Evolutionary conservation across 352 stramenopile species (phyloP), one percentile per base, ranked within the genome.

Genomic region (Lagenidium sp.): DNA sequence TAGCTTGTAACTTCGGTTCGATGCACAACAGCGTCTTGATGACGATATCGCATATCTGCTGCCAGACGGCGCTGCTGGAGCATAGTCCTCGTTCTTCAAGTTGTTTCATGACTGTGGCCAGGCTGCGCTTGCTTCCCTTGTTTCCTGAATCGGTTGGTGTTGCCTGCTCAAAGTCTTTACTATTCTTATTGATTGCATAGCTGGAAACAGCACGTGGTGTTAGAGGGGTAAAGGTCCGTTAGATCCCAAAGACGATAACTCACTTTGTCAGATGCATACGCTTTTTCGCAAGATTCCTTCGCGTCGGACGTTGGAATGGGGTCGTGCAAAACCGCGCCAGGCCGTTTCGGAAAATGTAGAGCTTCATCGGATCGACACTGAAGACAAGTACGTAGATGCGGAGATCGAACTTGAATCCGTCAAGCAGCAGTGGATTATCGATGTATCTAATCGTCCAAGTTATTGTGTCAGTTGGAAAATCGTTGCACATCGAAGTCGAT

Each of bases 351-450:
- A 94, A 93, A 20, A 94, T 65, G 59, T 94, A 93, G 10, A 95
- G 64, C 19, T 72, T 61, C 8, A 95, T 65, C 21, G 85, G 83
- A 35, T 76, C 37, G 36, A 78, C 61, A 19, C 60, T 68, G 36
- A 50, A 56, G n/a, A 77, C 62, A 12, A 75, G 51, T 20, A 75
- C 76, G 60, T 97, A 97, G 21, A 97, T 77, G 22, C 91, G 59
- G 20, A 97, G 56, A 50, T 97, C 91, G 50, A 97, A 97, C 61
- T 97, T 97, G 55, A 86, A 91, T 36, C 82, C 85, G 36, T 95
- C 83, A 41, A 97, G 85, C 6, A 97, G 63, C 24, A 96, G 66
- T 28, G 91, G 91, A 48, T 94, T 90, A 25, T 80, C 61, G 46
- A 97, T 94, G 67, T 97, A 97, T 20, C 84, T 57, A 50, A 20